Conservation (phyloP, 495 filamentous ascomycete species). For the Hypoxylon crocopeplum region DNA sequence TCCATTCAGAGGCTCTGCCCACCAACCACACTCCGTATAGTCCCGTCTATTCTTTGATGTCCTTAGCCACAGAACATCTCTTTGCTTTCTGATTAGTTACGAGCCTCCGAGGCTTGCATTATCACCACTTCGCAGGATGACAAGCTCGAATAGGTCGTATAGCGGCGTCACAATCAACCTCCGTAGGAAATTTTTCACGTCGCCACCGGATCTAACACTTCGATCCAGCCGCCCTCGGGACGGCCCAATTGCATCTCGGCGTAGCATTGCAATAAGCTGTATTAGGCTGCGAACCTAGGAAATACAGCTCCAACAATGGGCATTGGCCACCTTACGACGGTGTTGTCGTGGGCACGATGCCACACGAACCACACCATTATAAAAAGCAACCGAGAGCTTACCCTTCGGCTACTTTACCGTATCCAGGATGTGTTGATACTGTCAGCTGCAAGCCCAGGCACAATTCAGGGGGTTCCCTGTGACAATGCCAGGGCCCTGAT, state of each 20-base stretch:
- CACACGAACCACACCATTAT: conserved; percentile 34
- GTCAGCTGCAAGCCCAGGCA: conserved; percentile 15
- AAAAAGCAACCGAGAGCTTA: conserved; percentile 6
- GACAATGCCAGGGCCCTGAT: conserved; percentile 9
- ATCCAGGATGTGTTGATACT: conserved; percentile 27
- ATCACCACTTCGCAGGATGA: conserved; percentile 8
- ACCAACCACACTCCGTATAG: conserved; percentile 2
- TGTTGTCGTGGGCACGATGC: conserved; percentile 16
- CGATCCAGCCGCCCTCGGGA: background rate
- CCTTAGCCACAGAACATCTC: conserved; percentile 7
- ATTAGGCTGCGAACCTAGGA: background rate
- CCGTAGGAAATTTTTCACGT: background rate
- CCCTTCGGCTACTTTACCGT: conserved; percentile 22
- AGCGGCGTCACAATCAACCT: background rate
- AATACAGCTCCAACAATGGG: conserved; percentile 4
- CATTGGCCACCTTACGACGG: conserved; percentile 28
- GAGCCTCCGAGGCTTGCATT: conserved; percentile 22
- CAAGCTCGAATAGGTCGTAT: background rate
- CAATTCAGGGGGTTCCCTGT: conserved; percentile 21
- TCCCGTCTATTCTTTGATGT: background rate
- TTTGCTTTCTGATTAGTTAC: conserved; percentile 12
- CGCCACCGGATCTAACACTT: conserved; percentile 15
- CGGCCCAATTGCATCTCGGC: background rate
- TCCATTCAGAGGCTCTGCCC: background rate
- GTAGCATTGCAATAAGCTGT: background rate